Percentiles rank a stretch among this genome's conserved stretches.
phyloP scores from a whole-genome alignment of 306 rosid genomes.

The Alnus rubra region DNA sequence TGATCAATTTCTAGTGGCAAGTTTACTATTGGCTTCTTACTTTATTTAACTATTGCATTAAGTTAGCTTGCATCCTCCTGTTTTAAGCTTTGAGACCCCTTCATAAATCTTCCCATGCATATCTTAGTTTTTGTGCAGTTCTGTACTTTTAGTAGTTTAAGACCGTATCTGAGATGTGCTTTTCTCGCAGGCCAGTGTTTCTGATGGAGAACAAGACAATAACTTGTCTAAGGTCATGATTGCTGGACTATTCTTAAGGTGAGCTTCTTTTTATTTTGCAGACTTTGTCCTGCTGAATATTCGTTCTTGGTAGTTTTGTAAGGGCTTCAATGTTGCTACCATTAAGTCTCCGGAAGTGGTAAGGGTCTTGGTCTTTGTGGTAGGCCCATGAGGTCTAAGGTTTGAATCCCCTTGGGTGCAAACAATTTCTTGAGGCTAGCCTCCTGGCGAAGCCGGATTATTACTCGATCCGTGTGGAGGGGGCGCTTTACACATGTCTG shows the following conservation, averaged over 20 bases:
- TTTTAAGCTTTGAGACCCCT: background rate
- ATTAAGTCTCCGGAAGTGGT: background rate
- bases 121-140: background rate
- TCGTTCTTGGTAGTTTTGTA: background rate
- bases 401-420: too few species aligned
- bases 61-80: background rate
- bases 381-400: too few species aligned
- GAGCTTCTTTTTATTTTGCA: constrained; percentile 27
- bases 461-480: too few species aligned
- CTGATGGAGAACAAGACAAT: constrained; percentile 76
- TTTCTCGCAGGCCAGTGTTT: constrained; percentile 75
- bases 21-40: background rate
- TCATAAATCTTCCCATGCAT: background rate
- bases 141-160: constrained; percentile 20
- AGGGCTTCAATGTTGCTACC: background rate
- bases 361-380: too few species aligned
- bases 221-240: constrained; percentile 79
- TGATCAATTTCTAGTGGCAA: background rate
- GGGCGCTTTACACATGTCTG: too few species aligned
- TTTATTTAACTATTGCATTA: background rate
- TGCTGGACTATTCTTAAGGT: constrained; percentile 90
- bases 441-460: too few species aligned
- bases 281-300: background rate
- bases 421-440: too few species aligned
- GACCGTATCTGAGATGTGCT: constrained; percentile 33